Evolutionary conservation across 208 protist species (phyloP).

Genomic region (Trypanosoma conorhini): DNA sequence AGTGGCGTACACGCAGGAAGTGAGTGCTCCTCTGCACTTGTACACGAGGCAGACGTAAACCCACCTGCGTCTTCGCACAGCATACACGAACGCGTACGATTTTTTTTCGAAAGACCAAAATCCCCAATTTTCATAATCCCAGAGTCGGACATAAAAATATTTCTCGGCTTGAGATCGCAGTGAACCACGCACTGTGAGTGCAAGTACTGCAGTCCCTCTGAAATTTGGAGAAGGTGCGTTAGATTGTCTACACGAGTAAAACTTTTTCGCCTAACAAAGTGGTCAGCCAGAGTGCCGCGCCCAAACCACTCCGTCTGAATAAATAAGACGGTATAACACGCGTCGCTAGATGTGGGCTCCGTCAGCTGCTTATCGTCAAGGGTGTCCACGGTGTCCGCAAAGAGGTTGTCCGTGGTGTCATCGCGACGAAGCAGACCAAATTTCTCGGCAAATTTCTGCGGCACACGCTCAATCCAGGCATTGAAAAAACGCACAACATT

Average conservation of each 20-base stretch:
- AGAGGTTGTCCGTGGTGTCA: conserved; percentile 50
- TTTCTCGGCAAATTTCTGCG: conserved; percentile 37
- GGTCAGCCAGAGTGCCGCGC: conserved; percentile 68
- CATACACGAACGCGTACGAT: background rate
- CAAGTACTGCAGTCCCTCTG: conserved; percentile 66
- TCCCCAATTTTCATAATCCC: conserved; percentile 83
- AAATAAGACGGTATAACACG: conserved; percentile 69
- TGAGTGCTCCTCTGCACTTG: conserved; percentile 48
- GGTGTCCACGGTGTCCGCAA: conserved; percentile 26
- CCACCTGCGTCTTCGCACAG: conserved; percentile 14
- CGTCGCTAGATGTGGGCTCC: conserved; percentile 2
- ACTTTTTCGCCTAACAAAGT: conserved; percentile 43
- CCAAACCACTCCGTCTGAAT: conserved; percentile 90
- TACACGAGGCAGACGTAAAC: conserved; percentile 32
- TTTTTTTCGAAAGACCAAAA: conserved; percentile 79
- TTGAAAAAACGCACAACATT: conserved; percentile 89
- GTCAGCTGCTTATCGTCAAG: background rate
- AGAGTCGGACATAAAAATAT: conserved; percentile 73
- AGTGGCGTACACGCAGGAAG: conserved; percentile 61
- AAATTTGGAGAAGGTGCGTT: conserved; percentile 65
- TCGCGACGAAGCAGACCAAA: conserved; percentile 58
- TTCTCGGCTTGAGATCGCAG: conserved; percentile 84
- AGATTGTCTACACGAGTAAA: conserved; percentile 67
- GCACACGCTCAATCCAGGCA: conserved; percentile 79
- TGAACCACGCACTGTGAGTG: conserved; percentile 78